Evolutionary conservation across 202 grass and related monocot genomes (phyloP), one percentile per base, ranked within the genome.

Genomic region (Miscanthus sacchariflorus): DNA sequence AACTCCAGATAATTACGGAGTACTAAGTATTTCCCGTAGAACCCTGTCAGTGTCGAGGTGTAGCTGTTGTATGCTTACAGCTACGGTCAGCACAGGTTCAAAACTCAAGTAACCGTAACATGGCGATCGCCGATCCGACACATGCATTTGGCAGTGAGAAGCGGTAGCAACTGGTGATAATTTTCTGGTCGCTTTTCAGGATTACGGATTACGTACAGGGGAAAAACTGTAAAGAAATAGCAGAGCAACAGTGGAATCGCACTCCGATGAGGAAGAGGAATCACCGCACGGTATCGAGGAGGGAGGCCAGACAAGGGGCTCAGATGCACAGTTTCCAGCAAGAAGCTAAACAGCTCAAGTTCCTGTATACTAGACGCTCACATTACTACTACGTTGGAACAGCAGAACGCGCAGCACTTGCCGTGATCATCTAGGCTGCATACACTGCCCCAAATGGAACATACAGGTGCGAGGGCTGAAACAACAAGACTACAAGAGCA

Each of bases 251-350:
- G 77, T 81, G 71, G 65, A 77, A 44, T 72, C 81, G 90, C 81
- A 85, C 70, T 87, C 74, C 84, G 67, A 90, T 79, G 84, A 74
- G 70, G 81, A 40, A 86, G 84, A 74, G 70, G 81, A 40, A 86
- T 19, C 59, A 35, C 79, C 58, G 42, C 30, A 85, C 17, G 10
- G 3, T 9, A 25, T n/a, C 23, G 61, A 24, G 75, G 25, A 59
- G 68, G 48, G 75, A 54, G 24, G 61, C 76, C 48, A 75, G 71
- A 84, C 35, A 30, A 59, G 10, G 56, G 45, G 18, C 66, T 59
- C 28, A 18, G 64, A 28, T 11, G 66, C 49, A 63, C 25, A 17
- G 74, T 67, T 67, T 25, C 12, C 63, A 42, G 54, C 15, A 56
- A 9, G 13, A 68, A 69, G 35, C 42, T 25, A 67, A 38, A 45